Evolutionary conservation across 352 stramenopile genomes (phyloP).

Genomic region (Phytophthora niederhauseri): DNA sequence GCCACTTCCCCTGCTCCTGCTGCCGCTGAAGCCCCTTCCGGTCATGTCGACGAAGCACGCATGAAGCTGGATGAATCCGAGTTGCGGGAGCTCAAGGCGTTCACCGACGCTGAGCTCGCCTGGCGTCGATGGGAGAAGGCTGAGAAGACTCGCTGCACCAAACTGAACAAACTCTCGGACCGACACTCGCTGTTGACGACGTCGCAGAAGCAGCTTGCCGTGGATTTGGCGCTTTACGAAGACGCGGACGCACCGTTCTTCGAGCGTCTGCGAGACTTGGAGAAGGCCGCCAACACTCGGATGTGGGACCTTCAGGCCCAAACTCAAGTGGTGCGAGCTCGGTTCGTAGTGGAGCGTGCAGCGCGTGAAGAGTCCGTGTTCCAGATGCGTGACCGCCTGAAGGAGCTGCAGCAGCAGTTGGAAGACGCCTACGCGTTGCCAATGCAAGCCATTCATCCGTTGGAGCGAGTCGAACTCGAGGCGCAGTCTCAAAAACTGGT

Average conservation of each 20-base stretch:
- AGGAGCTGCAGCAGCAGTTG: constrained; percentile 46
- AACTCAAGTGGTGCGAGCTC: constrained; percentile 55
- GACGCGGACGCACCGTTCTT: constrained; percentile 57
- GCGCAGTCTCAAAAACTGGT: constrained; percentile 32
- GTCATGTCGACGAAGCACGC: constrained; percentile 21
- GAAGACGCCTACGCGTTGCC: constrained; percentile 54
- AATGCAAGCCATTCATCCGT: constrained; percentile 53
- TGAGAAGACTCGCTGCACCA: constrained; percentile 46
- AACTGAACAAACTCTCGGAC: constrained; percentile 38
- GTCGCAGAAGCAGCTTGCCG: constrained; percentile 39
- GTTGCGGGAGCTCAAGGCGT: constrained; percentile 47
- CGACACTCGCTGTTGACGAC: constrained; percentile 30
- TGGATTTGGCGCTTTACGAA: constrained; percentile 56
- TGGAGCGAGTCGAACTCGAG: constrained; percentile 55
- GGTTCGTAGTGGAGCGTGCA: constrained; percentile 70
- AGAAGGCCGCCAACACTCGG: constrained; percentile 51
- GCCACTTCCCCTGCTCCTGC: neutral
- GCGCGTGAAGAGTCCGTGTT: constrained; percentile 62
- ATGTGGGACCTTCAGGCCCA: constrained; percentile 65
- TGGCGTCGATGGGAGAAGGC: constrained; percentile 60
- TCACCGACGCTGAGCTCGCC: constrained; percentile 44
- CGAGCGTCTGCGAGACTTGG: constrained; percentile 41
- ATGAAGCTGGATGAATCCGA: constrained; percentile 54
- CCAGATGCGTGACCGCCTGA: constrained; percentile 52
- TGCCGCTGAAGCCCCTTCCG: neutral